These are phyloP conservation scores for Pseudogymnoascus sp. DNA, from an alignment of 2,329 filamentous ascomycete species.

Conservation along the genomic window DNA sequence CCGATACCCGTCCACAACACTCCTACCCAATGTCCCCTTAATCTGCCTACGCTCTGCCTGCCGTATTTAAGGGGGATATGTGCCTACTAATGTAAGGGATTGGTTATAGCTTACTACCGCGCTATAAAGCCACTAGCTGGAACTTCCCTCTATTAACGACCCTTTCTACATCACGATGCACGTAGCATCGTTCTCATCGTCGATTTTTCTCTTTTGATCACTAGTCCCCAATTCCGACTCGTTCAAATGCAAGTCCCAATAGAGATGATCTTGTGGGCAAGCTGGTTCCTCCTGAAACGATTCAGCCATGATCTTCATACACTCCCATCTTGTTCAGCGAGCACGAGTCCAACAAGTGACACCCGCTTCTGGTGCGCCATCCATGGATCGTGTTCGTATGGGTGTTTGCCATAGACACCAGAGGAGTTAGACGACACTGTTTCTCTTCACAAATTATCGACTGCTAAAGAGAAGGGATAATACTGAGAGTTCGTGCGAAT, in stretches of 20 bases:
- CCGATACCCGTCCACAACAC: background rate
- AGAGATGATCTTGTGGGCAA: slow-evolving; percentile 16
- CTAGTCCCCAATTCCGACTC: too few species aligned
- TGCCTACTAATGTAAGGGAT: too few species aligned
- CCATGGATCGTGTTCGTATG: slow-evolving; percentile 24
- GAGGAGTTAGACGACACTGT: background rate
- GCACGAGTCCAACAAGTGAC: slow-evolving; percentile 21
- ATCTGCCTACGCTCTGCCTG: too few species aligned
- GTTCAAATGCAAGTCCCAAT: slow-evolving; percentile 22
- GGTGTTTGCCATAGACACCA: background rate
- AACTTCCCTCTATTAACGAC: background rate
- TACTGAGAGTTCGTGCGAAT: background rate
- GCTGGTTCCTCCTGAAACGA: too few species aligned
- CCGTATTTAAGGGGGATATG: too few species aligned
- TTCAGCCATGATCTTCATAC: slow-evolving; percentile 25
- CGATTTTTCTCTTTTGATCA: too few species aligned
- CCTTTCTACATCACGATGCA: background rate
- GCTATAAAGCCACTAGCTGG: too few species aligned
- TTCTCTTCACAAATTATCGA: background rate
- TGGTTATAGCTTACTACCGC: too few species aligned
- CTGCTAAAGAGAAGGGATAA: background rate
- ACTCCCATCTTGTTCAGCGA: slow-evolving; percentile 28
- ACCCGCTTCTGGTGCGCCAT: slow-evolving; percentile 23
- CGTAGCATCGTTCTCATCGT: too few species aligned
- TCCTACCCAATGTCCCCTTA: background rate